A percentile compares a stretch with the other conserved stretches of the same genome.
Evolutionary conservation across 2,329 filamentous ascomycete species (phyloP).

Genomic region (Penicillium occitanis): DNA sequence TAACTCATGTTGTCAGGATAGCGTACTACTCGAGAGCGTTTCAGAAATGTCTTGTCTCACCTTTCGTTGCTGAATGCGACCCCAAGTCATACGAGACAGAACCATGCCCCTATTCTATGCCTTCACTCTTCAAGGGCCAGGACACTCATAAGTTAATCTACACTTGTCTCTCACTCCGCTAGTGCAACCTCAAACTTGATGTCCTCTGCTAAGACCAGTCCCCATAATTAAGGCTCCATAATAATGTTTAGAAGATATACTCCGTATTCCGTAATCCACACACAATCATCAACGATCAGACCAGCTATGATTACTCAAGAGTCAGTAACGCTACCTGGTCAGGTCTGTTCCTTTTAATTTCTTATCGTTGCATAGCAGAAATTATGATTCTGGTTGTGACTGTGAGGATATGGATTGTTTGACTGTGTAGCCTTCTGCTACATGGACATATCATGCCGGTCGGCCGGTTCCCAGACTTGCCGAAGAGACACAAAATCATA

Average conservation of each 20-base stretch:
- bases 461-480: neutral
- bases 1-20: neutral
- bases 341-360: neutral
- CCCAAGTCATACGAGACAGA: neutral
- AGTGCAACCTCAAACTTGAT: constrained; percentile 7
- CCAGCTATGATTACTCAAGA: neutral
- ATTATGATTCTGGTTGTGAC: neutral
- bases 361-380: neutral
- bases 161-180: neutral
- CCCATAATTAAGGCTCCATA: constrained; percentile 8
- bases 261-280: neutral
- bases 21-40: neutral
- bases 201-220: neutral
- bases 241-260: neutral
- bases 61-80: neutral
- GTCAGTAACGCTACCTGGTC: neutral
- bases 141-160: neutral
- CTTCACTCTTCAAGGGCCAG: neutral
- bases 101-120: neutral
- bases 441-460: neutral
- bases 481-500: neutral
- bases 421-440: neutral
- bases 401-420: neutral
- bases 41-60: constrained; percentile 5
- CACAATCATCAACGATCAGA: neutral